Evolutionary conservation across 2,329 filamentous ascomycete genomes (phyloP).

Genomic region (Colletotrichum viniferum): DNA sequence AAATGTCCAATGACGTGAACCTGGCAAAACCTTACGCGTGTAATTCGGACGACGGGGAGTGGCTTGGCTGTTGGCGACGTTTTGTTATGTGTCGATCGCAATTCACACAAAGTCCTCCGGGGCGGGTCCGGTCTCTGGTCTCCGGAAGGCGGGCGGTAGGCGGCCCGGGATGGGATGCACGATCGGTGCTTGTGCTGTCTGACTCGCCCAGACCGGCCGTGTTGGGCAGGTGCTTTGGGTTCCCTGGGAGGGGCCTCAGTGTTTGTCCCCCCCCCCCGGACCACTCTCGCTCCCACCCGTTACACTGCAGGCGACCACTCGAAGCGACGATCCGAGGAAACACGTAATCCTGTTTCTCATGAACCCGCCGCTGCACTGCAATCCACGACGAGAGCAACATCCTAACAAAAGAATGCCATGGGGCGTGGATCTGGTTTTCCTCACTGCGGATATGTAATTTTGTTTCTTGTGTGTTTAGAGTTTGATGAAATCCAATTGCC

Average conservation of each 20-base stretch:
- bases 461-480: not conserved
- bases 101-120: not conserved
- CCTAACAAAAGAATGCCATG: not conserved
- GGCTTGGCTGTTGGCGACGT: not conserved
- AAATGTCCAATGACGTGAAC: not conserved
- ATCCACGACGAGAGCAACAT: not conserved
- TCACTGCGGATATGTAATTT: not conserved
- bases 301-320: not conserved
- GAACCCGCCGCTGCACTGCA: not conserved
- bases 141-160: not conserved
- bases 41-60: not conserved
- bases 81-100: not conserved
- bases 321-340: not conserved
- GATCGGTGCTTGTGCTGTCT: not conserved
- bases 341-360: not conserved
- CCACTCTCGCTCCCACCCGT: not conserved
- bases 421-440: not conserved
- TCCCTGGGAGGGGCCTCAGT: not conserved
- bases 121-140: not conserved
- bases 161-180: not conserved
- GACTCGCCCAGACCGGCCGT: not conserved
- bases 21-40: not conserved
- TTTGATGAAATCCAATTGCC: conserved; percentile 13
- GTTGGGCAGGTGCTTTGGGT: not conserved
- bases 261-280: not conserved